These are phyloP conservation scores for Stephania japonica DNA, from an alignment of 164 flowering plant species.

Conservation along the genomic window DNA sequence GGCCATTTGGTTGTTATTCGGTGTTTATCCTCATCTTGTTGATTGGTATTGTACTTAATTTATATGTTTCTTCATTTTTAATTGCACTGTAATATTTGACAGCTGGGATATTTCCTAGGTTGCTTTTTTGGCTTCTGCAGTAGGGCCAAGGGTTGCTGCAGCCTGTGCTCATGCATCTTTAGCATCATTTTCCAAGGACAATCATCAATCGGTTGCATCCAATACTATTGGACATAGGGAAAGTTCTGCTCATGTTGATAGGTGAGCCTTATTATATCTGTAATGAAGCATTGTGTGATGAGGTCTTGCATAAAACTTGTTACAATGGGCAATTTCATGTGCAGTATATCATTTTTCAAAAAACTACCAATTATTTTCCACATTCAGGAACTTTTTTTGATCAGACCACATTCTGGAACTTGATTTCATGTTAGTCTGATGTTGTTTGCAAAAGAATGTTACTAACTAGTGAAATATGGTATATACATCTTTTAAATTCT, in stretches of 20 bases:
- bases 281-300: not conserved
- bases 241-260: constrained; percentile 36
- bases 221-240: constrained; percentile 30
- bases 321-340: not conserved
- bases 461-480: not conserved
- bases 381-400: not conserved
- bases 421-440: not conserved
- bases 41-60: too few relatives aligned
- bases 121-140: constrained; percentile 84
- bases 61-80: not conserved
- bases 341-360: too few relatives aligned
- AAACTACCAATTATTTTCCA: not conserved
- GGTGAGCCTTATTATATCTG: constrained; percentile 31
- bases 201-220: constrained; percentile 22
- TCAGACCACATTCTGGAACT: not conserved
- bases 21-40: not conserved
- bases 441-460: not conserved
- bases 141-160: constrained; percentile 98
- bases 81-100: constrained; percentile 4
- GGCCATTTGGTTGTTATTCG: too few relatives aligned
- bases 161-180: constrained; percentile 97
- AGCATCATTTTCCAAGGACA: constrained; percentile 60
- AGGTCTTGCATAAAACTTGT: not conserved
- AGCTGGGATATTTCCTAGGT: constrained; percentile 45
- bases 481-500: too few relatives aligned